These are phyloP conservation scores for Colletotrichum karsti DNA, from an alignment of 2,329 filamentous ascomycete genomes.

Conservation along the genomic window DNA sequence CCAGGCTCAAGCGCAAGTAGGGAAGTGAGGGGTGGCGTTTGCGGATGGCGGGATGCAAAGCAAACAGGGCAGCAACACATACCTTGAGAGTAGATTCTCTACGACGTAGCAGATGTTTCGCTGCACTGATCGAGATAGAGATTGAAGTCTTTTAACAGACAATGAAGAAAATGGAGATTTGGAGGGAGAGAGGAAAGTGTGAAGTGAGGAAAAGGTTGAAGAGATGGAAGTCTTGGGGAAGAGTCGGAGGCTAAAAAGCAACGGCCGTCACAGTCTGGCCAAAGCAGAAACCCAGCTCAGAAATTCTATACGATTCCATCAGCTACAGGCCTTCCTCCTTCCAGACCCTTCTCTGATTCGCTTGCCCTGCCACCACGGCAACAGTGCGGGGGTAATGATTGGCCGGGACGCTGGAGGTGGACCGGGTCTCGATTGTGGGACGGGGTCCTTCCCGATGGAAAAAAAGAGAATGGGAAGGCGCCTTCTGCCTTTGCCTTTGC, in stretches of 20 bases:
- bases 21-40: background rate
- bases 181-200: conserved; percentile 1
- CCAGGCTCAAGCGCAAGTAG: background rate
- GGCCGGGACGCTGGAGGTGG: too few relatives aligned
- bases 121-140: conserved; percentile 35
- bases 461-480: conserved; percentile 19
- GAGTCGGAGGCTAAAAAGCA: conserved; percentile 41
- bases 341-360: conserved; percentile 34
- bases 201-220: conserved; percentile 17
- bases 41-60: background rate
- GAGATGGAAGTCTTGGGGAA: conserved; percentile 31
- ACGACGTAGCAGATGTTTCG: conserved; percentile 34
- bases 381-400: conserved; percentile 31
- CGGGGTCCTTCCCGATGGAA: background rate
- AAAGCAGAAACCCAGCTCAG: conserved; percentile 39
- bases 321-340: conserved; percentile 35
- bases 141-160: conserved; percentile 32
- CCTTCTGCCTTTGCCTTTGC: background rate
- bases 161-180: conserved; percentile 19
- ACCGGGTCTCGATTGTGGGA: background rate
- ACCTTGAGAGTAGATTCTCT: conserved; percentile 29
- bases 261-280: conserved; percentile 32
- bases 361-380: conserved; percentile 34
- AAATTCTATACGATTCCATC: conserved; percentile 58
- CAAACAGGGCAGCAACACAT: conserved; percentile 7